phyloP scores from a whole-genome alignment of 2,329 filamentous ascomycete genomes.

The Cordyceps fumosorosea region DNA sequence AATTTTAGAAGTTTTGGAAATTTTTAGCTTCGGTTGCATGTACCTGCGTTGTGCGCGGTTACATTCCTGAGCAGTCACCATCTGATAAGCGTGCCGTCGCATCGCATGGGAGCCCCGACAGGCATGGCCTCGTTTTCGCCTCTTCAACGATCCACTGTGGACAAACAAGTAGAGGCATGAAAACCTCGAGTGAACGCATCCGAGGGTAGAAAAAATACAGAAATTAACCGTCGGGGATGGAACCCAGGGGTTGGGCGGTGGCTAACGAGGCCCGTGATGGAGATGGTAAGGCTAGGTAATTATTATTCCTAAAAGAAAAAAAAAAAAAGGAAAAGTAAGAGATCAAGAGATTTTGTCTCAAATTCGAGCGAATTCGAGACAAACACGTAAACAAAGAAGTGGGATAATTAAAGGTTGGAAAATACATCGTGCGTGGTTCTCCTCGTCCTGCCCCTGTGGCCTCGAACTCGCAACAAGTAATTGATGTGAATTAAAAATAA shows the following conservation, averaged over 20 bases:
- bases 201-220: background rate
- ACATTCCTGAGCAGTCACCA: background rate
- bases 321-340: too few species aligned
- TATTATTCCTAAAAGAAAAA: too few species aligned
- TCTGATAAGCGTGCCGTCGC: background rate
- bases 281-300: too few species aligned
- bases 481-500: too few species aligned
- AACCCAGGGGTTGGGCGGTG: too few species aligned
- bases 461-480: too few species aligned
- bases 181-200: background rate
- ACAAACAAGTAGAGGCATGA: background rate
- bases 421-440: too few species aligned
- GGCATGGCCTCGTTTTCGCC: slow-evolving; percentile 16
- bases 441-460: too few species aligned
- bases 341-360: too few species aligned
- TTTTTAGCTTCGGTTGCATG: background rate
- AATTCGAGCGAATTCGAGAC: too few species aligned
- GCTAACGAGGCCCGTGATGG: too few species aligned
- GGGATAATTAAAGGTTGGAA: background rate
- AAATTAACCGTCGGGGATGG: too few species aligned
- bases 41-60: background rate
- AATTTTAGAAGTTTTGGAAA: background rate
- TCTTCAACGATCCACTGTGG: background rate
- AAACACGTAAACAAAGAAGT: background rate
- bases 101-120: background rate